Evolutionary conservation across 1,139 yeast genomes (phyloP).

Genomic region (Nadsonia commutata): DNA sequence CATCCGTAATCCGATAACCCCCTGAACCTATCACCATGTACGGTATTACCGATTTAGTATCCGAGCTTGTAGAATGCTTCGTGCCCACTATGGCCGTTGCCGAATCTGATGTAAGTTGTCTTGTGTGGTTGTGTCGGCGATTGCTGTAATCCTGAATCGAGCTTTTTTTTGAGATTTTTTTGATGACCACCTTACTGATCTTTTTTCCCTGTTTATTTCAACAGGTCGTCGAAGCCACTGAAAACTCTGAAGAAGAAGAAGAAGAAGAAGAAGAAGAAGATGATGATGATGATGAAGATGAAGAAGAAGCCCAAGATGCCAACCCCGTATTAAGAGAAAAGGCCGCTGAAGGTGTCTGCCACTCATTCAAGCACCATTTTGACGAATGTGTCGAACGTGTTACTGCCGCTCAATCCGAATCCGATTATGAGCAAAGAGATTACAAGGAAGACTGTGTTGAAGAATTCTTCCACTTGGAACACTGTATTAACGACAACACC

Average conservation of each 20-base stretch:
- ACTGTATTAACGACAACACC: conserved; percentile 83
- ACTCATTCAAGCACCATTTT: conserved; percentile 73
- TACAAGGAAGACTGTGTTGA: conserved; percentile 95
- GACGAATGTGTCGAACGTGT: conserved; percentile 94
- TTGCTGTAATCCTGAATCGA: too few relatives aligned
- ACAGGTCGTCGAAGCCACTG: conserved; percentile 13
- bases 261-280: conserved; percentile 29
- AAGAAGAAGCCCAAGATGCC: conserved; percentile 36
- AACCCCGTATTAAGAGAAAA: conserved; percentile 22
- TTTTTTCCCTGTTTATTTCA: too few relatives aligned
- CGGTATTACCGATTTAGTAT: not conserved
- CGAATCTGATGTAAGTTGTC: not conserved
- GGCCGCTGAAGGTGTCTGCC: conserved; percentile 50
- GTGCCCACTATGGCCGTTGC: conserved; percentile 69
- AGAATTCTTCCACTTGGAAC: conserved; percentile 94
- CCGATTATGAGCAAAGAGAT: conserved; percentile 61
- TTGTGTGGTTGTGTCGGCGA: too few relatives aligned
- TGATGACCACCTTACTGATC: too few relatives aligned
- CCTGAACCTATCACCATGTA: not conserved
- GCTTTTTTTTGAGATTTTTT: too few relatives aligned
- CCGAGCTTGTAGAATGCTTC: conserved; percentile 67
- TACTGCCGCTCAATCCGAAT: conserved; percentile 70
- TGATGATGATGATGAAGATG: conserved; percentile 30
- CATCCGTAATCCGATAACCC: too few relatives aligned
- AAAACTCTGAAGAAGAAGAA: conserved; percentile 22